Conservation (phyloP, 129 eudicot species). For the Ambrosia trifida region DNA sequence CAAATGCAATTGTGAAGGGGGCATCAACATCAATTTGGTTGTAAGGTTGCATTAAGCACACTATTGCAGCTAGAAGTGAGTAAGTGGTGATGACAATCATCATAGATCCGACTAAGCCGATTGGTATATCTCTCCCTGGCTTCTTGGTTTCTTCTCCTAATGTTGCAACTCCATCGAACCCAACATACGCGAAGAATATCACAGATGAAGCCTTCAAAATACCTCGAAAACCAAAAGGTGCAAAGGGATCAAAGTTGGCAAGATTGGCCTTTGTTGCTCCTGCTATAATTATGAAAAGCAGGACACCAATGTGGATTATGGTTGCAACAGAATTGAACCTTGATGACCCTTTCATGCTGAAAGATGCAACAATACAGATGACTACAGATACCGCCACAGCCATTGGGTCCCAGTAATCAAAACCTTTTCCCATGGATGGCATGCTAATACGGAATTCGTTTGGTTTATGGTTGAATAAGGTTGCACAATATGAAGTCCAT, state of each 20-base stretch:
- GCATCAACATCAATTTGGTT: slow-evolving; percentile 52
- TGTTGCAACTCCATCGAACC: slow-evolving; percentile 81
- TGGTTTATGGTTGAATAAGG: not conserved
- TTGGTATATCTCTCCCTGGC: too few relatives aligned
- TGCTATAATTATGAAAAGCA: too few relatives aligned
- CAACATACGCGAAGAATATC: slow-evolving; percentile 71
- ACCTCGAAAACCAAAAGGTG: too few relatives aligned
- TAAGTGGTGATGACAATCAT: slow-evolving; percentile 53
- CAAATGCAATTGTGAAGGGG: slow-evolving; percentile 68
- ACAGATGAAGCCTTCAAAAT: slow-evolving; percentile 53
- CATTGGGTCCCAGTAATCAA: too few relatives aligned
- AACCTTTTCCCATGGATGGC: too few relatives aligned
- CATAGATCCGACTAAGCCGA: slow-evolving; percentile 74
- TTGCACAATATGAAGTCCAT: slow-evolving; percentile 8
- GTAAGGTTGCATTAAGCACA: slow-evolving; percentile 76
- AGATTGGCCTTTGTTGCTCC: too few relatives aligned
- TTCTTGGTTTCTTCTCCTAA: slow-evolving; percentile 74
- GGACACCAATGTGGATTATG: too few relatives aligned
- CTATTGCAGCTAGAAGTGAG: slow-evolving; percentile 57
- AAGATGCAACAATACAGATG: too few relatives aligned
- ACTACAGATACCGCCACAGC: too few relatives aligned
- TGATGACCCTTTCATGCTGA: too few relatives aligned
- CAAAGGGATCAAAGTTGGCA: too few relatives aligned
- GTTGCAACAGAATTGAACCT: too few relatives aligned
- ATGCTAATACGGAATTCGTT: not conserved